Evolutionary conservation across 2,329 filamentous ascomycete species (phyloP).

Genomic region (Pseudogymnoascus sp.): DNA sequence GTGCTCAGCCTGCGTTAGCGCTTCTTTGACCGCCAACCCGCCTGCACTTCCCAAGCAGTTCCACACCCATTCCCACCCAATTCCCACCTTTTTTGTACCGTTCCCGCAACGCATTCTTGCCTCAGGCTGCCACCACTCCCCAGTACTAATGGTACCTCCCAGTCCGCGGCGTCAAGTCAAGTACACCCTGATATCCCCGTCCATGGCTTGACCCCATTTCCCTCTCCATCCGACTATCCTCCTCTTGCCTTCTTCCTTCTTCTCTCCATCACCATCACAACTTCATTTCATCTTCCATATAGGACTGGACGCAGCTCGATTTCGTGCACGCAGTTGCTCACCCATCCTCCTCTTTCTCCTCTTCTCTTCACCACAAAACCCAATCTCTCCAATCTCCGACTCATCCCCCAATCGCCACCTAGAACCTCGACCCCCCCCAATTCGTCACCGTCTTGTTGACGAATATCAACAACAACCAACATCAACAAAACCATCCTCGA

Average conservation of each 20-base stretch:
- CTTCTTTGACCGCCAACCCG: slow-evolving; percentile 6
- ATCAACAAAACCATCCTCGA: not conserved
- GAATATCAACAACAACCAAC: slow-evolving; percentile 3
- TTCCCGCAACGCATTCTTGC: not conserved
- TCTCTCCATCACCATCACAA: slow-evolving; percentile 2
- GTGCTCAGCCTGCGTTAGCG: slow-evolving; percentile 7
- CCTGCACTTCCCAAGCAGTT: not conserved
- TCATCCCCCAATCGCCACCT: slow-evolving; percentile 7
- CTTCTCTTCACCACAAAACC: not conserved
- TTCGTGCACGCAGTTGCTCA: slow-evolving; percentile 9
- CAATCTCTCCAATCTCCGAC: not conserved
- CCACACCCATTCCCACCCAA: not conserved
- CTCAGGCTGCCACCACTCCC: not conserved
- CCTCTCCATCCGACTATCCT: slow-evolving; percentile 6
- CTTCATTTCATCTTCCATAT: slow-evolving; percentile 9
- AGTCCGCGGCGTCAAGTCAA: slow-evolving; percentile 1
- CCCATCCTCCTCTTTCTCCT: slow-evolving; percentile 9
- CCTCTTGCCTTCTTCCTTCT: slow-evolving; percentile 1
- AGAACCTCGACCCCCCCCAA: slow-evolving; percentile 3
- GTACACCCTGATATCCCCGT: slow-evolving; percentile 10
- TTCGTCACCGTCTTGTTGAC: not conserved
- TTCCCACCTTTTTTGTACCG: too few relatives aligned
- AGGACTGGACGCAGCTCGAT: slow-evolving; percentile 10
- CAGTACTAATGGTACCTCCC: not conserved
- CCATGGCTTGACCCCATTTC: slow-evolving; percentile 9